Conservation (phyloP, 768 basidiomycete species). For the Serendipita vermifera region DNA sequence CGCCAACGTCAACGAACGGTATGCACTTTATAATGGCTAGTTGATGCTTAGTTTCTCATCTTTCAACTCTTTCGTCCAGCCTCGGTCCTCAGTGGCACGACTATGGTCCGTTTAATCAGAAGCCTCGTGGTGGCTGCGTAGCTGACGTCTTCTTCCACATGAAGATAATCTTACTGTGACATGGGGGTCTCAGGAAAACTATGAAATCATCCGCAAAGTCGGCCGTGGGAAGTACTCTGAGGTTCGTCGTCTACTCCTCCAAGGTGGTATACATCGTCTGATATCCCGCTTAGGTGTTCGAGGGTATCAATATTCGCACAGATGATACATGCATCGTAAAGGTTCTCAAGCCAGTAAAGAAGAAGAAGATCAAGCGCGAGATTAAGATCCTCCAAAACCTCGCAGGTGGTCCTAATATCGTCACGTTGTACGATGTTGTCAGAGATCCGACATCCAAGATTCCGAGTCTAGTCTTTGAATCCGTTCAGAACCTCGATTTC, state of each 20-base stretch:
- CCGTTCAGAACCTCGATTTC: constrained; percentile 96
- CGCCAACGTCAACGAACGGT: constrained; percentile 69
- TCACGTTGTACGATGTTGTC: constrained; percentile 87
- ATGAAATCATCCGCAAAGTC: constrained; percentile 94
- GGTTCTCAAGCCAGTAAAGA: constrained; percentile 97
- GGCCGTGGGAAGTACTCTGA: constrained; percentile 93
- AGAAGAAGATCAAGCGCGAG: constrained; percentile 99
- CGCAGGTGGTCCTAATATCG: constrained; percentile 90
- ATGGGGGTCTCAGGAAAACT: constrained; percentile 95
- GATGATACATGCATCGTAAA: constrained; percentile 97
- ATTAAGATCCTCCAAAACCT: constrained; percentile 97
- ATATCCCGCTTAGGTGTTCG: constrained; percentile 53
- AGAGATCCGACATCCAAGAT: constrained; percentile 94
- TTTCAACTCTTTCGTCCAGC: neutral
- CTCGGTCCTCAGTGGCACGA: constrained; percentile 89
- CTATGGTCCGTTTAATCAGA: constrained; percentile 51
- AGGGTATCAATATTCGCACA: constrained; percentile 80
- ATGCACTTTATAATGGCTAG: neutral
- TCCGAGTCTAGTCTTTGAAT: constrained; percentile 93
- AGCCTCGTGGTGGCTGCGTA: constrained; percentile 11
- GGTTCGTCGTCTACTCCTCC: constrained; percentile 32
- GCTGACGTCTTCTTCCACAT: neutral
- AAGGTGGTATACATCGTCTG: constrained; percentile 15
- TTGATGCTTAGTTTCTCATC: neutral
- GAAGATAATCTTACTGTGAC: constrained; percentile 92